These are phyloP conservation scores for Edaphochlamys debaryana DNA, from an alignment of 139 green algal genomes.

Conservation along the genomic window DNA sequence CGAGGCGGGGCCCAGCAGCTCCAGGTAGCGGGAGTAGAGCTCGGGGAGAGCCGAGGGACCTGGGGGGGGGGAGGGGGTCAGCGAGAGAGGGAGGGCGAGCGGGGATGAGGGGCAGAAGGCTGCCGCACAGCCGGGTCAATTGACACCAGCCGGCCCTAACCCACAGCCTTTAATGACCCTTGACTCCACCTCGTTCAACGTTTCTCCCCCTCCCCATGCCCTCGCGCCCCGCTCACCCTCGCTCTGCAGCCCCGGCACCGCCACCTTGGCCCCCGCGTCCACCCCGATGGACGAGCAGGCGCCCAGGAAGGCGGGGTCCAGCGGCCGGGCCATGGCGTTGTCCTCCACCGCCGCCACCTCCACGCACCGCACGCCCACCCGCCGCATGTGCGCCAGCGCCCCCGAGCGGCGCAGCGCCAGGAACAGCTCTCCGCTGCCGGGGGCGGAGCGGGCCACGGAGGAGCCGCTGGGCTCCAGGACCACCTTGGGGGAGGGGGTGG, in stretches of 20 bases:
- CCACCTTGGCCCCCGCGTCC: conserved; percentile 36
- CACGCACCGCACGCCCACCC: conserved; percentile 21
- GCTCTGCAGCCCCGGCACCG: conserved; percentile 27
- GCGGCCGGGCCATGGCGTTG: conserved; percentile 43
- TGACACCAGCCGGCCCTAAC: too few relatives aligned
- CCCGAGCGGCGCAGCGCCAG: conserved; percentile 32
- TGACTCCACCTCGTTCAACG: too few relatives aligned
- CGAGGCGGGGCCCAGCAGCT: conserved; percentile 26
- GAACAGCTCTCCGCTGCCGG: conserved; percentile 48
- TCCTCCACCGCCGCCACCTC: conserved; percentile 53
- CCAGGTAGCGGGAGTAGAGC: conserved; percentile 41
- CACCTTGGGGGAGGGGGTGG: conserved; percentile 18
- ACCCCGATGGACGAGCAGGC: neutral
- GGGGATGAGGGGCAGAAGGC: neutral
- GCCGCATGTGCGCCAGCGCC: conserved; percentile 33
- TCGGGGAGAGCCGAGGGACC: conserved; percentile 20
- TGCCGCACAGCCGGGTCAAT: too few relatives aligned
- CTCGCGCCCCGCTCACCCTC: neutral
- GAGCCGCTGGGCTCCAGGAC: conserved; percentile 31
- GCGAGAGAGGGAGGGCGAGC: neutral
- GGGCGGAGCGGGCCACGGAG: conserved; percentile 14
- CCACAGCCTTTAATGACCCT: too few relatives aligned
- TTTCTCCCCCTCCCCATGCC: neutral
- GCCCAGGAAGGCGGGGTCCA: conserved; percentile 55
- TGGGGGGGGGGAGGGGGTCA: neutral